Evolutionary conservation across 805 yeast species (phyloP), one percentile per base, ranked within the genome.

Genomic region (Candida namnaoensis): DNA sequence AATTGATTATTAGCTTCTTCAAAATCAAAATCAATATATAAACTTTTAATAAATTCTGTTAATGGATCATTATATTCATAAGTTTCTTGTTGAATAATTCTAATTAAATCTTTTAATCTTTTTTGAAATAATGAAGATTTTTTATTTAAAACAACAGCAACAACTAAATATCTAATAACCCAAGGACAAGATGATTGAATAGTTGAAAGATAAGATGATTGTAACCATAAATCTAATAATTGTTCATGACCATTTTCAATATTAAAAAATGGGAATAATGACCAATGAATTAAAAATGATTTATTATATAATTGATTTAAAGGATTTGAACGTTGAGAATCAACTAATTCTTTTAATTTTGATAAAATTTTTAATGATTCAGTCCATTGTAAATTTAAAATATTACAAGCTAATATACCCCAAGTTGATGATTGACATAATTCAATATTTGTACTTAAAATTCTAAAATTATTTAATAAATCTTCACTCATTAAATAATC

Each of bases 101-200:
- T 68, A 39, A 77, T 66, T 38, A 80, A 58, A 48, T 80, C 86
- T 57, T 69, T 77, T 43, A 80, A 62, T 51, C 74, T 72, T 55
- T 75, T 74, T 52, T 71, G 76, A 64, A 70, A 67, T 36, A 41
- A 55, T 38, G 66, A 56, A 28, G 56, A 44, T 40, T 52, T 42
- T 40, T 51, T 52, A 46, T 46, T 54, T 13, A 39, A 39, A 24
- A 69, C 62, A 40, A 78, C 80, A n/a, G 82, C 81, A 27, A 75
- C 82, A 25, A 77, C 72, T 42, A 81, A 58, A 54, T 81, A 81
- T 53, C 87, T 71, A 48, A 80, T 58, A 39, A 81, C 64, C 88
- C 88, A 81, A 19, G 87, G 88, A 54, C 80, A 72, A 8, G 82
- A 68, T 30, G 84, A 82, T 61, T 81, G 86, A 54, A 80, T 80